Evolutionary conservation across 805 yeast genomes (phyloP).

Genomic region (Candida tibetensis): DNA sequence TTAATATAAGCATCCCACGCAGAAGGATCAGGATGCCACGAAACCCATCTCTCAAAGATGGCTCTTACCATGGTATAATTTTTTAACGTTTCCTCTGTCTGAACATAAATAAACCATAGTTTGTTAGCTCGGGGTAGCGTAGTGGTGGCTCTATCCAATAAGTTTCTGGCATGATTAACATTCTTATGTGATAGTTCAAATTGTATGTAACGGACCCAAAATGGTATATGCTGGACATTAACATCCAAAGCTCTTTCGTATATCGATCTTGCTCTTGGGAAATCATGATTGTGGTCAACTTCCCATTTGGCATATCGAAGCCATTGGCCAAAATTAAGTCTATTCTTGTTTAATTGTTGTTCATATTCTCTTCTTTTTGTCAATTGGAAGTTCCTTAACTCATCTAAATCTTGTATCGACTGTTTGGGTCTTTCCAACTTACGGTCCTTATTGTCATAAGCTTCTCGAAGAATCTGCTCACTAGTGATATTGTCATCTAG

Average conservation of each 20-base stretch:
- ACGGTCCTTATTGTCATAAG: constrained; percentile 24
- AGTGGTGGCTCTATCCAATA: constrained; percentile 74
- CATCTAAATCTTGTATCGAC: constrained; percentile 68
- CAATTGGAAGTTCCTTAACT: constrained; percentile 69
- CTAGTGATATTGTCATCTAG: constrained; percentile 24
- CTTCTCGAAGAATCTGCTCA: constrained; percentile 35
- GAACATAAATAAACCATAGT: constrained; percentile 80
- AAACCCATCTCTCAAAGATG: constrained; percentile 76
- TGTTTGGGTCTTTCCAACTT: constrained; percentile 29
- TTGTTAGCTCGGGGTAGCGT: constrained; percentile 77
- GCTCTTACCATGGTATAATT: constrained; percentile 59
- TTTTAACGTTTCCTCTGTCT: constrained; percentile 75
- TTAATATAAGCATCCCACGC: constrained; percentile 77
- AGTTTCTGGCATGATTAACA: constrained; percentile 83
- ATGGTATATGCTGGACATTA: constrained; percentile 68
- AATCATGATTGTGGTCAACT: constrained; percentile 67
- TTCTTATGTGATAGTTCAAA: constrained; percentile 69
- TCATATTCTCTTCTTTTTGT: constrained; percentile 81
- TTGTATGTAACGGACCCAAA: constrained; percentile 85
- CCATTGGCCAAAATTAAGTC: constrained; percentile 86
- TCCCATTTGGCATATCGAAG: constrained; percentile 89
- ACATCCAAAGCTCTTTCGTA: constrained; percentile 85
- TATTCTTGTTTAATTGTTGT: constrained; percentile 78
- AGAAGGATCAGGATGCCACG: constrained; percentile 63
- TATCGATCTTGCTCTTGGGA: constrained; percentile 76